These are phyloP conservation scores for Chara braunii DNA, from an alignment of 139 green algal species.

Conservation along the genomic window DNA sequence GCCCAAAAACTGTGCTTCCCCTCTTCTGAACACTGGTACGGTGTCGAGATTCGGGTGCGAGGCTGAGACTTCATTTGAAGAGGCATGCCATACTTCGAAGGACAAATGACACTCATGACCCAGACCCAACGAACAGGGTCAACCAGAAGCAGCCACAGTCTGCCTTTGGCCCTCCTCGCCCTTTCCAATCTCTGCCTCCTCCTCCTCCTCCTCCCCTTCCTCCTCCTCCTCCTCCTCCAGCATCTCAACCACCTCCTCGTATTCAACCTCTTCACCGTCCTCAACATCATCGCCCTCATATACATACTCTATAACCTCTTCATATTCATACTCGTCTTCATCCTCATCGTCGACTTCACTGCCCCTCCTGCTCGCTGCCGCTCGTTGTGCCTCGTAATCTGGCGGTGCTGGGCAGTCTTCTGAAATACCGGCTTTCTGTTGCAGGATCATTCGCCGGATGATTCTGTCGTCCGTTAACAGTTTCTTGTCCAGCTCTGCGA, in stretches of 20 bases:
- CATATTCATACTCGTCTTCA: not conserved
- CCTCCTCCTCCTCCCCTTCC: constrained; percentile 16
- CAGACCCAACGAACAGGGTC: too few relatives aligned
- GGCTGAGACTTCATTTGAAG: too few relatives aligned
- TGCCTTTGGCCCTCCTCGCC: not conserved
- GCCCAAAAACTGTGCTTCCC: too few relatives aligned
- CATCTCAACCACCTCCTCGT: not conserved
- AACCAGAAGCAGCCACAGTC: too few relatives aligned
- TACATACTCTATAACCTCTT: too few relatives aligned
- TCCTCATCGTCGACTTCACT: constrained; percentile 7
- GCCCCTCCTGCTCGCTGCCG: not conserved
- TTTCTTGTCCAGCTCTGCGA: constrained; percentile 8
- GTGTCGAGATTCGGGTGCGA: too few relatives aligned
- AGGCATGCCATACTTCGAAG: too few relatives aligned
- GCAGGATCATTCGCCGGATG: constrained; percentile 12
- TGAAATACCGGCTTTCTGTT: constrained; percentile 1
- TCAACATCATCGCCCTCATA: too few relatives aligned
- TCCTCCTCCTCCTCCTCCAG: constrained; percentile 10
- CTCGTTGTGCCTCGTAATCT: not conserved
- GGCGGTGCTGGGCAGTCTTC: constrained; percentile 5
- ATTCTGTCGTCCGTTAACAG: constrained; percentile 11
- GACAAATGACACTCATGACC: too few relatives aligned
- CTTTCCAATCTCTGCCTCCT: constrained; percentile 11
- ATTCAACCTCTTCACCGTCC: too few relatives aligned
- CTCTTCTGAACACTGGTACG: too few relatives aligned